A percentile compares a stretch with the other conserved stretches of the same genome.
Evolutionary conservation across 2,329 filamentous ascomycete genomes (phyloP).

Genomic region (Cryphonectria parasitica): DNA sequence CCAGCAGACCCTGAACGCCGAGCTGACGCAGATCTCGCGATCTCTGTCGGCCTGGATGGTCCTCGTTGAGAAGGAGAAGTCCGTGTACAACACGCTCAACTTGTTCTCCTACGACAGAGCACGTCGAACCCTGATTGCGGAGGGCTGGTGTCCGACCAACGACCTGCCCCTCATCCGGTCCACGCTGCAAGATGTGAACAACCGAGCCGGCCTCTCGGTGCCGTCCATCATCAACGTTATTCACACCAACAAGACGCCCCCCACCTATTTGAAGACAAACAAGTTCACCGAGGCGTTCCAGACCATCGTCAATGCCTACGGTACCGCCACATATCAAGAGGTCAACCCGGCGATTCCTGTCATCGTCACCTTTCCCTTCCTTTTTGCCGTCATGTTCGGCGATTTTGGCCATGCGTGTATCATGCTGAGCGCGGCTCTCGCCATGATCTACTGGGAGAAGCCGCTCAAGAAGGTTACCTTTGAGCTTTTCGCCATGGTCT

Average conservation of each 20-base stretch:
- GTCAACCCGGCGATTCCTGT: slow-evolving; percentile 95
- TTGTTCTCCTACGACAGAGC: slow-evolving; percentile 96
- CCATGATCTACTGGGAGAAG: slow-evolving; percentile 98
- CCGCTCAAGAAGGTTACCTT: slow-evolving; percentile 89
- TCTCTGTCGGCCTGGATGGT: slow-evolving; percentile 97
- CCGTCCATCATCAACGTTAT: slow-evolving; percentile 99
- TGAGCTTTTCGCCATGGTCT: slow-evolving; percentile 97
- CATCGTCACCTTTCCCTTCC: slow-evolving; percentile 97
- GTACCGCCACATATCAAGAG: slow-evolving; percentile 95
- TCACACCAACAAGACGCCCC: slow-evolving; percentile 93
- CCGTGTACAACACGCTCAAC: slow-evolving; percentile 93
- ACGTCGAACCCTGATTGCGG: slow-evolving; percentile 93
- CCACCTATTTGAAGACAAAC: slow-evolving; percentile 97
- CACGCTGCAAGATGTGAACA: slow-evolving; percentile 94
- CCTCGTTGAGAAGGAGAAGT: slow-evolving; percentile 97
- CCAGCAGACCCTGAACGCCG: slow-evolving; percentile 88
- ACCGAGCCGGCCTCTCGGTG: slow-evolving; percentile 92
- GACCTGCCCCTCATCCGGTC: slow-evolving; percentile 87
- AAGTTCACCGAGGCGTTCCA: slow-evolving; percentile 98
- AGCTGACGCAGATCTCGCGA: slow-evolving; percentile 90
- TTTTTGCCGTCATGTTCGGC: slow-evolving; percentile 99
- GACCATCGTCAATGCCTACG: slow-evolving; percentile 98
- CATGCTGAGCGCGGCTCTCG: slow-evolving; percentile 80
- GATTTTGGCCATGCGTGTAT: slow-evolving; percentile 93
- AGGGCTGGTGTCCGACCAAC: slow-evolving; percentile 96